These are phyloP conservation scores for Peziza echinospora DNA, from an alignment of 495 filamentous ascomycete species.

Conservation along the genomic window DNA sequence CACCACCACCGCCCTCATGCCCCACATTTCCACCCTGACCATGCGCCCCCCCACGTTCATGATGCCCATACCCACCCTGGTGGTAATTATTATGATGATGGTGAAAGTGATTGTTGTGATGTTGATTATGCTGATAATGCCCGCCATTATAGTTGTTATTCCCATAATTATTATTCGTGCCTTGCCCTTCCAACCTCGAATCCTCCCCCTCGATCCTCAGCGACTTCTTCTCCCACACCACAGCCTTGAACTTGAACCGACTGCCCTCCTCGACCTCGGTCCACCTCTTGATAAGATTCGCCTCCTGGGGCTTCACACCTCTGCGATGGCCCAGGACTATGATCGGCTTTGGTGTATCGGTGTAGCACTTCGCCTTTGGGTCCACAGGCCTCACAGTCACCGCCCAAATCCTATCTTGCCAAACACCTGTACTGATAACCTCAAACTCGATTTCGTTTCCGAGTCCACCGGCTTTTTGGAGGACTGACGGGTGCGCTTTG, in stretches of 20 bases:
- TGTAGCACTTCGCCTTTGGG: conserved; percentile 39
- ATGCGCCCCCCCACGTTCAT: too few relatives aligned
- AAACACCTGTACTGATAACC: conserved; percentile 49
- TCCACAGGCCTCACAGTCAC: conserved; percentile 54
- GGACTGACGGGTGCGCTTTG: conserved; percentile 39
- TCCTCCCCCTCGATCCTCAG: conserved; percentile 55
- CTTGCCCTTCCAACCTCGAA: conserved; percentile 32
- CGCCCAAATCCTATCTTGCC: conserved; percentile 71
- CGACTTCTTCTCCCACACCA: conserved; percentile 67
- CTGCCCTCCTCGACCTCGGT: conserved; percentile 38
- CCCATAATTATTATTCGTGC: conserved; percentile 35
- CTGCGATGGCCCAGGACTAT: conserved; percentile 54
- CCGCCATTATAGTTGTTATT: conserved; percentile 16
- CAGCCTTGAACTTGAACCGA: conserved; percentile 47
- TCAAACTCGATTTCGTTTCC: conserved; percentile 65
- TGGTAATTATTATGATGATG: conserved; percentile 15
- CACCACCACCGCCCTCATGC: too few relatives aligned
- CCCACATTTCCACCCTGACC: not conserved
- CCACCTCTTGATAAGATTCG: conserved; percentile 67
- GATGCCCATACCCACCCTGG: conserved; percentile 9
- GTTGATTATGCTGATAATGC: conserved; percentile 15
- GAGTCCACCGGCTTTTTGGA: conserved; percentile 67
- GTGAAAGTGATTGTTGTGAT: conserved; percentile 25
- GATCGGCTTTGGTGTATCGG: conserved; percentile 25
- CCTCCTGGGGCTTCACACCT: conserved; percentile 55